Base-by-base conservation (phyloP, 257 asterid genomes). In the Rehmannia glutinosa region DNA sequence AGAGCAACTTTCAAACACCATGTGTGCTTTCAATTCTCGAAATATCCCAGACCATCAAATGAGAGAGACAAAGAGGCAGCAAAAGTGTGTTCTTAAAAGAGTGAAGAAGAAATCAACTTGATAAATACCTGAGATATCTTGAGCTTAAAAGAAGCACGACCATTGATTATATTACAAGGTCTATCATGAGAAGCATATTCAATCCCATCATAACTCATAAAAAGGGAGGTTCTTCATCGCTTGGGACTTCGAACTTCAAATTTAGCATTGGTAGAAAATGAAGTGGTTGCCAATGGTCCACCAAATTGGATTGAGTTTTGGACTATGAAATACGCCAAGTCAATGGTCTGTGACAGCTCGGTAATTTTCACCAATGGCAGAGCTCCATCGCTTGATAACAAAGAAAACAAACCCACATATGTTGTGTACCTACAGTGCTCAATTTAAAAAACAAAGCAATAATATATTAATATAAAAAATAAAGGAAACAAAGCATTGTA, bases 211-310 rank as follows among this genome's bases (percentile, higher is more conserved):
- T 68, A 79, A 69, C 81, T 84, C 16, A 74, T 69, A 66, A 92
- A 85, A 66, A 92, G 91, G 98, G 95, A 69, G 96, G 86, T 39
- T 92, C 97, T 9, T 74, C 89, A 71, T 89, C 99, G 87, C 53
- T 88, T 88, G 39, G 99, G 99, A 74, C 97, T 93, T 66, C 92
- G 82, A 76, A 93, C 89, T 83, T 93, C 99, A 33, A 86, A 93
- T 77, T 90, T 93, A 50, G 99, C 96, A 21, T 77, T 93, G 75
- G 96, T 87, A 4, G 82, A 74, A 62, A 93, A 68, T 9, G 92
- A 77, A 81, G 97, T 86, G 69, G 95, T 76, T 28, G 96, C 84
- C 47, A 84, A 77, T 23, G 97, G 97, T 10, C 96, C 95, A 8
- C 95, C 59, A 73, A 93, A 93, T 62, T 73, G 69, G 21, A 90